These are phyloP conservation scores for Aureobasidium uvarum DNA, from an alignment of 2,329 filamentous ascomycete species.

Conservation along the genomic window DNA sequence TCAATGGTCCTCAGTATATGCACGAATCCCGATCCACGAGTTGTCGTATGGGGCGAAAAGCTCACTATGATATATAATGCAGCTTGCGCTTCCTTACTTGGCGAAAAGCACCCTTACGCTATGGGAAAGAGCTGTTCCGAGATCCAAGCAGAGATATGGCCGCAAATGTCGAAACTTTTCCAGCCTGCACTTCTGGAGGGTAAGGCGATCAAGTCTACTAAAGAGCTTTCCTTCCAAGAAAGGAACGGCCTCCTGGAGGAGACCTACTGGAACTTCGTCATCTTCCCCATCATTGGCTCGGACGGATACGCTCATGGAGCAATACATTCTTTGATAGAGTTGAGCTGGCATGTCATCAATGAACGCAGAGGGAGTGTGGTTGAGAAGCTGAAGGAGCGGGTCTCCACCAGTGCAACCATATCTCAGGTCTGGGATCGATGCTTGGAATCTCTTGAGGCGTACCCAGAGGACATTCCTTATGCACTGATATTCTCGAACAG, in stretches of 20 bases:
- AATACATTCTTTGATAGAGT: conserved; percentile 28
- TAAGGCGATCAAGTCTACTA: conserved; percentile 29
- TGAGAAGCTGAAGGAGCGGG: conserved; percentile 21
- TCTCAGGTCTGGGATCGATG: conserved; percentile 27
- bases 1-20: conserved; percentile 33
- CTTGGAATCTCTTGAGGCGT: conserved; percentile 22
- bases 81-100: conserved; percentile 37
- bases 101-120: conserved; percentile 33
- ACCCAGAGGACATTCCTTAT: conserved; percentile 27
- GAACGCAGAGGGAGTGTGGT: conserved; percentile 27
- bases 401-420: conserved; percentile 14
- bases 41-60: conserved; percentile 36
- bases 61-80: conserved; percentile 40
- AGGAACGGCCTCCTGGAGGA: conserved; percentile 36
- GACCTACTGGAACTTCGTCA: conserved; percentile 34
- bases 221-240: conserved; percentile 32
- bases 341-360: conserved; percentile 23
- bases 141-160: conserved; percentile 27
- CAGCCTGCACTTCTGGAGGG: conserved; percentile 32
- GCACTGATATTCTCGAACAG: conserved; percentile 29
- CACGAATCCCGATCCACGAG: conserved; percentile 36
- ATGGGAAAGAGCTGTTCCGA: conserved; percentile 29
- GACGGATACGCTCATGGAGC: conserved; percentile 26
- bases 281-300: conserved; percentile 34
- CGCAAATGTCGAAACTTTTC: conserved; percentile 20